Evolutionary conservation across 176 grass and related monocot species (phyloP), one percentile per base, ranked within the genome.

Genomic region (Lolium rigidum): DNA sequence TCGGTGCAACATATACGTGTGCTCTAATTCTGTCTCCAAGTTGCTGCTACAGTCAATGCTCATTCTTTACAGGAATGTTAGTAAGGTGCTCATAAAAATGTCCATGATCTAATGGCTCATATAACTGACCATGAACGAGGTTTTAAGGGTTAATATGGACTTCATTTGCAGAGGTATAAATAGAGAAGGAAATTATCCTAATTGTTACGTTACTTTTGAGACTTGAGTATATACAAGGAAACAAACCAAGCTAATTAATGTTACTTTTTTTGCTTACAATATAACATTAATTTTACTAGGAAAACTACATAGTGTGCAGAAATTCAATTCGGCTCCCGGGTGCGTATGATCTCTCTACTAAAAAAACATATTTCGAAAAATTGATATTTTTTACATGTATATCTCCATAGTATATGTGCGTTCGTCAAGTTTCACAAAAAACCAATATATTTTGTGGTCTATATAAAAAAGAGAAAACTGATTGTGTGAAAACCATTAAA

Each of bases 1-100:
- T 38, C 50, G 49, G 72, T 76, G 72, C 72, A 24, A 31, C 47
- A 47, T 57, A 24, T 26, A 70, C 50, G 86, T 88, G 77, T 20
- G 44, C 25, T 6, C n/a, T 24, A 62, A 46, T 54, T 69, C 14
- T 22, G 35, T 49, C 24, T 3, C 20, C 5, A 17, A 68, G 20
- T 62, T 79, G 56, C 41, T 43, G 41, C 41, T 43, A 43, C 6
- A 43, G 41, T 43, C 20, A 54, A 64, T 80, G 7, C 46, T 73
- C 4, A 16, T 66, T 66, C 26, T 66, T 66, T 66, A 17, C 13
- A 66, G 3, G 4, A 25, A 3, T 21, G n/a, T 28, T 28, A 28
- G 26, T 59, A 59, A 21, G 56, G 6, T 59, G 20, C 22, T 13
- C 10, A 10, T 65, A 16, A 31, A 31, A 66, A 66, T 35, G 5